These are phyloP conservation scores for Paracorniculantispora psalliotae DNA, from an alignment of 2,329 filamentous ascomycete genomes.

Conservation along the genomic window DNA sequence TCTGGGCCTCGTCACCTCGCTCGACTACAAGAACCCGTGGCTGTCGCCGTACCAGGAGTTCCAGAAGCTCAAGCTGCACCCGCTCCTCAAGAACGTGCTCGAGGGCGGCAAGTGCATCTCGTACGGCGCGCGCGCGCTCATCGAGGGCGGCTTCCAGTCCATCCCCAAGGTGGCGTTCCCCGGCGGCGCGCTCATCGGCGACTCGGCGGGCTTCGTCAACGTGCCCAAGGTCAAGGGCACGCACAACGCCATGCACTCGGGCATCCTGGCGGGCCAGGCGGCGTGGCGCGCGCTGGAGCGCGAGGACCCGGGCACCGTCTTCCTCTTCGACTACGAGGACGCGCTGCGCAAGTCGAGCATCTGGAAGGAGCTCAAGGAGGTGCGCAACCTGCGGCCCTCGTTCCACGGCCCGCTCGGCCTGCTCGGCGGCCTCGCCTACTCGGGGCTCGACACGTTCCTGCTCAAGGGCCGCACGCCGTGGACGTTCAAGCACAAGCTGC, in stretches of 20 bases:
- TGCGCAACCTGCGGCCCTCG: slow-evolving; percentile 94
- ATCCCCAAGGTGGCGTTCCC: slow-evolving; percentile 97
- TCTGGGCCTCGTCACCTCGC: slow-evolving; percentile 82
- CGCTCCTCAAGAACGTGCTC: slow-evolving; percentile 79
- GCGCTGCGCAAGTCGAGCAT: slow-evolving; percentile 78
- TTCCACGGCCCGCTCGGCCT: slow-evolving; percentile 86
- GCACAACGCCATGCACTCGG: slow-evolving; percentile 95
- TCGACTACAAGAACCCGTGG: slow-evolving; percentile 97
- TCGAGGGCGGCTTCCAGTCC: slow-evolving; percentile 94
- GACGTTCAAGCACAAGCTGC: slow-evolving; percentile 80
- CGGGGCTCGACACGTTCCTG: slow-evolving; percentile 83
- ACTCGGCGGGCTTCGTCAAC: slow-evolving; percentile 94
- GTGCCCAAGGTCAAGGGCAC: slow-evolving; percentile 98
- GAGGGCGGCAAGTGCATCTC: slow-evolving; percentile 97
- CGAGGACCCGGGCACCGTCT: slow-evolving; percentile 63
- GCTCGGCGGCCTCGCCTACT: slow-evolving; percentile 88
- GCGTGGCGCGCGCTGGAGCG: slow-evolving; percentile 68
- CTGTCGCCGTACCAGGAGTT: slow-evolving; percentile 93
- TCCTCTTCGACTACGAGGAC: slow-evolving; percentile 93
- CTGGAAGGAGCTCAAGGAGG: slow-evolving; percentile 90
- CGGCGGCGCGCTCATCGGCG: slow-evolving; percentile 89
- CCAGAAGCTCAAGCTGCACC: slow-evolving; percentile 97
- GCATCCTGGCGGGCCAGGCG: slow-evolving; percentile 92
- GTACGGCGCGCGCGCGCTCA: slow-evolving; percentile 85
- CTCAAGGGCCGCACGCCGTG: slow-evolving; percentile 82